Base-by-base conservation (phyloP, 2,329 filamentous ascomycete species). In the Phoma sp. region DNA sequence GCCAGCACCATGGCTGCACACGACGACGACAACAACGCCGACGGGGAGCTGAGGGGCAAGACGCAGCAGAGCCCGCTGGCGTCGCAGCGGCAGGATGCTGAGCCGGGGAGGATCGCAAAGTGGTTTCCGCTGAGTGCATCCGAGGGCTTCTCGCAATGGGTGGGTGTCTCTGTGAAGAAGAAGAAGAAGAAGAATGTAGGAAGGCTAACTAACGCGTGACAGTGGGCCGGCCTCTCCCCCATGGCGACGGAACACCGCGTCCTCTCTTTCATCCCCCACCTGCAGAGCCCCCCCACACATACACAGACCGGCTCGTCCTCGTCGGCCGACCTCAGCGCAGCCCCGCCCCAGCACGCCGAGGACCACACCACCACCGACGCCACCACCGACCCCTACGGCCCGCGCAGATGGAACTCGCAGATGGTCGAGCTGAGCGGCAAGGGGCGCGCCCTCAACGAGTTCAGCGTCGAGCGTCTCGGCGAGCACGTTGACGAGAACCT, bases 71-170 rank as follows among this genome's bases (percentile, higher is more conserved):
- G 78, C 24, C 74, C 80, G 58, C 71, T 82, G 43, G 80, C 82
- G 31, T 80, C 81, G 25, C 78, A 81, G 65, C 74, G 80, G 57
- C 74, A 73, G 32, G 69, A 72, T 48, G 70, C 67, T 6, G 69
- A 74, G 48, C 64, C 54, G 43, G 66, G 76, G 12, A 35, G 71
- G 12, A 62, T 72, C 25, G 61, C 65, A 4, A 65, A 77, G 31
- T 88, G 84, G 75, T 98, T 99, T 64, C 93, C 95, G 2, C 78
- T 98, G 21, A 88, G 92, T 44, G 96, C 96, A 78, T 95, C 93
- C 70, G 92, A 96, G 55, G 94, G 91, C 15, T 91, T 92, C 60
- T 88, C 85, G 64, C 94, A 98, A 82, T 98, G 95, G 92, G 90
- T 91, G 77, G 61, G 87, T 81, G 22, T 24, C 22, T 24, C 22